Conservation (phyloP, 1,284 basidiomycete species). For the Microstroma glucosiphilum region DNA sequence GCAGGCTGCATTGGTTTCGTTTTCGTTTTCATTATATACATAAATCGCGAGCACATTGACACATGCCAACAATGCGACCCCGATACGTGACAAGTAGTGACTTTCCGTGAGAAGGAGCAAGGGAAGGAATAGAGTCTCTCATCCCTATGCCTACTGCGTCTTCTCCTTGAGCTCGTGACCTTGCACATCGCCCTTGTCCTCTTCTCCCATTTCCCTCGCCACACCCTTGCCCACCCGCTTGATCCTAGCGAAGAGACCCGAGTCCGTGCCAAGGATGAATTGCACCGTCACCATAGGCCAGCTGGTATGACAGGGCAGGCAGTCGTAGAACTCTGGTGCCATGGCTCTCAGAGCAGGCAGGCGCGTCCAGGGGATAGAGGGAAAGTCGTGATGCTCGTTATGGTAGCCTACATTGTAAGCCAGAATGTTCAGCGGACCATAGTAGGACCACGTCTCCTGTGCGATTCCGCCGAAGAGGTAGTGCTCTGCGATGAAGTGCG, state of each 20-base stretch:
- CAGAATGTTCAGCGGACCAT: slow-evolving; percentile 80
- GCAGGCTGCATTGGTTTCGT: no score
- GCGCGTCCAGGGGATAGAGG: slow-evolving; percentile 90
- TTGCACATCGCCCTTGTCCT: slow-evolving; percentile 4
- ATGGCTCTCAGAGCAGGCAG: slow-evolving; percentile 73
- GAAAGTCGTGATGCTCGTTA: slow-evolving; percentile 99
- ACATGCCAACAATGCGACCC: no score
- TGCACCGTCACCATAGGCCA: slow-evolving; percentile 92
- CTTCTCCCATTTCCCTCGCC: not conserved
- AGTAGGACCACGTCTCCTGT: slow-evolving; percentile 96
- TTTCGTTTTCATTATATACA: no score
- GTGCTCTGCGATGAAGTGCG: slow-evolving; percentile 88
- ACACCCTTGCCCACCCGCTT: slow-evolving; percentile 23
- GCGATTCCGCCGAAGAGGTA: slow-evolving; percentile 49
- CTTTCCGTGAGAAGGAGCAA: no score
- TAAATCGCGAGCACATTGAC: no score
- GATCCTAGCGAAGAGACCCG: slow-evolving; percentile 39
- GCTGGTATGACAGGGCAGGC: slow-evolving; percentile 73
- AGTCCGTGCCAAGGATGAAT: slow-evolving; percentile 68
- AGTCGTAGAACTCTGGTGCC: slow-evolving; percentile 88
- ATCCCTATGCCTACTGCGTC: no score
- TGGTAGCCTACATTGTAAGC: slow-evolving; percentile 99
- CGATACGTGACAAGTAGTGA: no score
- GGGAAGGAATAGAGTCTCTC: no score
- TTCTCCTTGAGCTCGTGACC: slow-evolving; percentile 4